Evolutionary conservation across 192 early-diverging fungal species (phyloP).

Genomic region (Gorgonomyces haynaldii): DNA sequence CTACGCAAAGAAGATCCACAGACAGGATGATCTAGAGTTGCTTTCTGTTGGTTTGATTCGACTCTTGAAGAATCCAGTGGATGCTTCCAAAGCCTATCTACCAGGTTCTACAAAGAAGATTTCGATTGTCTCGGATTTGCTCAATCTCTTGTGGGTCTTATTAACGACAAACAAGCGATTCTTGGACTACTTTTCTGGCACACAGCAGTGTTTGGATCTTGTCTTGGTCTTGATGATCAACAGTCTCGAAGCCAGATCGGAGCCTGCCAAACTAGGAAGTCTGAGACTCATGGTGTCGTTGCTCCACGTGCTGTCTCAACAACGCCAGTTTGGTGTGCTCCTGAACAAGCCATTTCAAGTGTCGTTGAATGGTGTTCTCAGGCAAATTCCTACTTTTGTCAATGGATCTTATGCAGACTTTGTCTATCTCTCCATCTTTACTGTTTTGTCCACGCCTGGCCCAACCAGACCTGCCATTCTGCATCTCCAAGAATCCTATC

Average conservation of each 20-base stretch:
- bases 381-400: conserved; percentile 25
- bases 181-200: conserved; percentile 43
- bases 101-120: conserved; percentile 65
- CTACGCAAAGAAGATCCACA: conserved; percentile 72
- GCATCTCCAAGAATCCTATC: conserved; percentile 65
- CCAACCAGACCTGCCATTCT: conserved; percentile 44
- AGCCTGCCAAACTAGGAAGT: conserved; percentile 61
- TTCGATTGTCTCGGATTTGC: conserved; percentile 48
- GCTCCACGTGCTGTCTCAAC: conserved; percentile 60
- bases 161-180: conserved; percentile 75
- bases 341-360: conserved; percentile 54
- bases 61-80: conserved; percentile 72
- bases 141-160: conserved; percentile 79
- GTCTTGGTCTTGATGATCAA: conserved; percentile 52
- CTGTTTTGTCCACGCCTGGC: not conserved
- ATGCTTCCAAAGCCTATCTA: conserved; percentile 59
- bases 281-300: conserved; percentile 62
- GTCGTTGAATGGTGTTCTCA: conserved; percentile 8
- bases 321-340: conserved; percentile 49
- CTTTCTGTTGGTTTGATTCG: conserved; percentile 63
- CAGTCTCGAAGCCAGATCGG: conserved; percentile 42
- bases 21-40: conserved; percentile 71
- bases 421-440: conserved; percentile 43
- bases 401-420: conserved; percentile 57
- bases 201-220: conserved; percentile 49